These are phyloP conservation scores for Talaromyces sp. DNA, from an alignment of 2,329 filamentous ascomycete genomes.

Conservation along the genomic window DNA sequence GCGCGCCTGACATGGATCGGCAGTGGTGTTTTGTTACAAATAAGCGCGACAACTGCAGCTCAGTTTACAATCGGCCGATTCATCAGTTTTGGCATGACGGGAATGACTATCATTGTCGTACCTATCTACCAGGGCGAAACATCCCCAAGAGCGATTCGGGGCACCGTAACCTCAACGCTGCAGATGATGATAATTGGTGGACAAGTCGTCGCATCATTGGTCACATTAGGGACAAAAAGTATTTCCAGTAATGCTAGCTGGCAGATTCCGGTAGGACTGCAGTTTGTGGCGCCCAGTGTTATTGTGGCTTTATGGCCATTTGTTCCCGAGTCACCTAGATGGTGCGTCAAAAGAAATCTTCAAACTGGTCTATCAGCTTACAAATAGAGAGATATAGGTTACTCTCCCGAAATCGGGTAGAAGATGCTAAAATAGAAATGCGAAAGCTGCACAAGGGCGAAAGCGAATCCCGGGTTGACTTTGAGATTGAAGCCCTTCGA, in stretches of 20 bases:
- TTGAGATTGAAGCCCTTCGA: background rate
- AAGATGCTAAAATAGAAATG: background rate
- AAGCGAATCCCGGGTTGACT: background rate
- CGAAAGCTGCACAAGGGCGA: background rate
- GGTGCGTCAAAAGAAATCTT: background rate
- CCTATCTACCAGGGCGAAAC: background rate
- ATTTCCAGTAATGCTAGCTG: background rate
- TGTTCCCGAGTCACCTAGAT: background rate
- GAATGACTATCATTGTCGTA: background rate
- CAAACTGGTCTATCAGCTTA: background rate
- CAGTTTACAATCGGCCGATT: background rate
- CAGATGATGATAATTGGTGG: background rate
- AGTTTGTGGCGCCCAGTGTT: background rate
- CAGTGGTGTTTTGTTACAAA: background rate
- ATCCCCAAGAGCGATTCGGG: background rate
- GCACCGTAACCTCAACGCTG: background rate
- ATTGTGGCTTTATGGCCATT: constrained; percentile 14
- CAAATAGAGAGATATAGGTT: background rate
- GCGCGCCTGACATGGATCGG: background rate
- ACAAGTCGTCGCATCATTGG: background rate
- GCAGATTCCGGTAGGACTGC: background rate
- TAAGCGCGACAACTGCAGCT: background rate
- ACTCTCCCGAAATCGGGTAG: background rate
- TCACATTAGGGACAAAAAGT: background rate
- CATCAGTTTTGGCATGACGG: background rate